phyloP scores from a whole-genome alignment of 495 filamentous ascomycete genomes.

The Penicillium nucicola region DNA sequence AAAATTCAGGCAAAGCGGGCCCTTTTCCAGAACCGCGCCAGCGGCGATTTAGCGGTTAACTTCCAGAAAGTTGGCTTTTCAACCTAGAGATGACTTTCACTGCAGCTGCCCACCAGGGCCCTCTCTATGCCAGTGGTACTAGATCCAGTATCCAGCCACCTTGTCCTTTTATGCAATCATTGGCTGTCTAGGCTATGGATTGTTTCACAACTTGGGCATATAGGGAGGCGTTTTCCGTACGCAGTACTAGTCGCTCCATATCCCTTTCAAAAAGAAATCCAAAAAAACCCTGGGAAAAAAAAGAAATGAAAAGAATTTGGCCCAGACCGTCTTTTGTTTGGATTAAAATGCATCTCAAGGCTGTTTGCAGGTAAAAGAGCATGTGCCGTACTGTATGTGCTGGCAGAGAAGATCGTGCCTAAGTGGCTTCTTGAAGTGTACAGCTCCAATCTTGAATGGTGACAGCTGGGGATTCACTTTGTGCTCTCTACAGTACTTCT shows the following conservation, averaged over 20 bases:
- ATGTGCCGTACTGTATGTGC: conserved; percentile 15
- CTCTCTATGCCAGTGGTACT: conserved; percentile 14
- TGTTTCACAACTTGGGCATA: conserved; percentile 19
- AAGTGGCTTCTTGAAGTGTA: conserved; percentile 4
- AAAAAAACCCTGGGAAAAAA: neutral
- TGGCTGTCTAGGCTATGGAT: conserved; percentile 17
- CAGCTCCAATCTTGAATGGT: conserved; percentile 20
- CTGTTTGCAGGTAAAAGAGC: conserved; percentile 15
- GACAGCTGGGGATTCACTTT: conserved; percentile 5
- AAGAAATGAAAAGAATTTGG: conserved; percentile 2
- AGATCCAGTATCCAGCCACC: conserved; percentile 20
- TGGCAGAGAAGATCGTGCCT: conserved; percentile 7
- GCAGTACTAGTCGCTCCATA: neutral
- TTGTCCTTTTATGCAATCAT: conserved; percentile 14
- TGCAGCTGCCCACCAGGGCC: conserved; percentile 12
- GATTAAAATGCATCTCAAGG: conserved; percentile 6
- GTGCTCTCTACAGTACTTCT: conserved; percentile 13
- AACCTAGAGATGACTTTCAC: conserved; percentile 4
- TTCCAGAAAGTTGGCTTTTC: conserved; percentile 13
- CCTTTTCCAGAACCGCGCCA: neutral
- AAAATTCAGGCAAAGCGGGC: neutral
- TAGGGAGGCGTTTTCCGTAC: conserved; percentile 3
- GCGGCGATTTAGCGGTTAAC: neutral
- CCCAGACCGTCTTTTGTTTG: conserved; percentile 10
- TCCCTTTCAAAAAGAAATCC: neutral